Percentiles rank a stretch among this genome's conserved stretches.
These are phyloP conservation scores for Pythium guiyangense DNA, from an alignment of 352 stramenopile species.

Conservation along the genomic window DNA sequence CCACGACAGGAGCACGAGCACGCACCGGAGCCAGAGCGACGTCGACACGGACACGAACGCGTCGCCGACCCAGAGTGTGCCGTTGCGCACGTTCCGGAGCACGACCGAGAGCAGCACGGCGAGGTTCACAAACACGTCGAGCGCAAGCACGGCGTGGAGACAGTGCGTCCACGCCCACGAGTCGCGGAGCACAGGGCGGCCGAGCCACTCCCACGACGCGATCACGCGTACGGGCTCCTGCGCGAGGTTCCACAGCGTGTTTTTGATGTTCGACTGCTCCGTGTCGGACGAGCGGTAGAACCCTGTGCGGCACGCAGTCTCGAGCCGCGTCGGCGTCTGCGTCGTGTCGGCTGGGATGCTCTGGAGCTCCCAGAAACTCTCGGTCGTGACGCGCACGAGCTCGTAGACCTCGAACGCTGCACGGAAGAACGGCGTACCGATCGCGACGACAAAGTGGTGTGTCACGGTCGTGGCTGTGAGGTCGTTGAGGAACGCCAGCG, in stretches of 20 bases:
- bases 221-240: constrained; percentile 17
- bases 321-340: constrained; percentile 14
- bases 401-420: neutral
- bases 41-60: constrained; percentile 29
- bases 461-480: constrained; percentile 14
- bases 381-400: neutral
- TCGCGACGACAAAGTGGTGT: constrained; percentile 19
- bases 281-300: constrained; percentile 32
- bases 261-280: constrained; percentile 37
- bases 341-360: neutral
- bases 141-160: constrained; percentile 33
- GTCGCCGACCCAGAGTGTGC: no score
- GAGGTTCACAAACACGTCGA: constrained; percentile 26
- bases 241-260: constrained; percentile 23
- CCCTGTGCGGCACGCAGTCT: constrained; percentile 23
- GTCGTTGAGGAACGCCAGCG: constrained; percentile 26
- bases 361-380: constrained; percentile 1
- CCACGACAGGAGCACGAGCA: constrained; percentile 33
- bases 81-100: constrained; percentile 23
- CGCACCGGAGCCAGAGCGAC: constrained; percentile 24
- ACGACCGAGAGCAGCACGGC: no score
- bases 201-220: constrained; percentile 21
- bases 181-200: constrained; percentile 20
- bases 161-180: constrained; percentile 45
- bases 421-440: constrained; percentile 27